Base-by-base conservation (phyloP, 2,329 filamentous ascomycete species). In the Penicillium thymicola region DNA sequence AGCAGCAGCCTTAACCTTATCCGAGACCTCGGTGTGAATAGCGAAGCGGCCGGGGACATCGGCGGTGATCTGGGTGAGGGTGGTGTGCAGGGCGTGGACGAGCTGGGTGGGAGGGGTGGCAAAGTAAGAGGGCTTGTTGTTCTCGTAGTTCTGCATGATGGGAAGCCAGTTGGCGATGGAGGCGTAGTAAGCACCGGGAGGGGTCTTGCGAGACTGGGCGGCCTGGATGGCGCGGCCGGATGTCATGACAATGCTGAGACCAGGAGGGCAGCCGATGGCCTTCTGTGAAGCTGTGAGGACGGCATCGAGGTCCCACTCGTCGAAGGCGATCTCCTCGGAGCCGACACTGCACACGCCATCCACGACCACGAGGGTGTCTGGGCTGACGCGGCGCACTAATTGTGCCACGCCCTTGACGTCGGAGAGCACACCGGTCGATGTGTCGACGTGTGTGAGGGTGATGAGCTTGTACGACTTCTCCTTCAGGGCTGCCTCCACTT, bases 121-220 rank as follows among this genome's bases (percentile, higher is more conserved):
- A 71, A 99, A 99, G 81, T 99, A 99, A 2, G 92, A 96, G 37
- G 94, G 86, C 80, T 97, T 99, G 81, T 92, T 91, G 62, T 91
- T 90, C 79, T 99, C 94, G 77, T 99, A 99, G 79, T 97, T 97
- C 79, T 94, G 87, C 93, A 99, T 97, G 76, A 99, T 94, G 45
- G 93, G 93, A 55, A 92, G 80, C 94, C 94, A 99, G 78, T 97
- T 97, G 82, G 92, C 92, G 82, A 97, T 90, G 13, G 90, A 96
- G 54, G 90, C 92, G 76, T 97, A 99, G 83, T 97, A 99, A 23
- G 92, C 89, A 21, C 86, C 83, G 1, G 92, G 90, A 13, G 89
- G 88, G 11, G 86, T 87, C 80, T 93, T 93, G 72, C 94, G 85
- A 67, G 81, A 83, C 76, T 93, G 85, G 76, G 95, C 89, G 11